Conservation (phyloP, 176 grass and related monocot genomes). For the Rhipidocladum racemiflorum region DNA sequence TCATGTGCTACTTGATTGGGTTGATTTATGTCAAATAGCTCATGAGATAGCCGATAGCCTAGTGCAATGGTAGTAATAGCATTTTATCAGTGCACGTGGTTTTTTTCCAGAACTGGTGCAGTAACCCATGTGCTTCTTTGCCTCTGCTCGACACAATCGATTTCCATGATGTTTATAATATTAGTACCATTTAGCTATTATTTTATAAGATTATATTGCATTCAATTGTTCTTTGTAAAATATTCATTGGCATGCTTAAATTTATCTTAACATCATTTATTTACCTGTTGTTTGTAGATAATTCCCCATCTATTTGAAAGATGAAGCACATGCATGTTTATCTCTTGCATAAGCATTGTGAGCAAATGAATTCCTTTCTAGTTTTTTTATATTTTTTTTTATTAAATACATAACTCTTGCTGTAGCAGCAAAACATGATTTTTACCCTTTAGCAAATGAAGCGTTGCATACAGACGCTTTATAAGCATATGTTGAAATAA, state of each 20-base stretch:
- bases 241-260: background rate
- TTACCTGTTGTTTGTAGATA: background rate
- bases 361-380: background rate
- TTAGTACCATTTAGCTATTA: background rate
- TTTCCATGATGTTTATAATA: background rate
- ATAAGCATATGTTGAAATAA: background rate
- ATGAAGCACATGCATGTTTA: slow-evolving; percentile 5
- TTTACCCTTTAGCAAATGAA: slow-evolving; percentile 9
- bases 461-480: background rate
- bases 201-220: background rate
- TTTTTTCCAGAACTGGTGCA: slow-evolving; percentile 11
- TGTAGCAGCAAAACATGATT: background rate
- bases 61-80: background rate
- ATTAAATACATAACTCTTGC: background rate
- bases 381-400: background rate
- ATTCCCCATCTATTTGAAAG: slow-evolving; percentile 7
- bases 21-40: background rate
- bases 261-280: background rate
- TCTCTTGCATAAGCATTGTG: slow-evolving; percentile 3
- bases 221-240: background rate
- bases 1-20: background rate
- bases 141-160: background rate
- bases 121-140: background rate
- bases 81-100: background rate
- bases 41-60: background rate